Conservation (phyloP, 225 moss, liverwort and hornwort genomes). For the Pleurozium schreberi region DNA sequence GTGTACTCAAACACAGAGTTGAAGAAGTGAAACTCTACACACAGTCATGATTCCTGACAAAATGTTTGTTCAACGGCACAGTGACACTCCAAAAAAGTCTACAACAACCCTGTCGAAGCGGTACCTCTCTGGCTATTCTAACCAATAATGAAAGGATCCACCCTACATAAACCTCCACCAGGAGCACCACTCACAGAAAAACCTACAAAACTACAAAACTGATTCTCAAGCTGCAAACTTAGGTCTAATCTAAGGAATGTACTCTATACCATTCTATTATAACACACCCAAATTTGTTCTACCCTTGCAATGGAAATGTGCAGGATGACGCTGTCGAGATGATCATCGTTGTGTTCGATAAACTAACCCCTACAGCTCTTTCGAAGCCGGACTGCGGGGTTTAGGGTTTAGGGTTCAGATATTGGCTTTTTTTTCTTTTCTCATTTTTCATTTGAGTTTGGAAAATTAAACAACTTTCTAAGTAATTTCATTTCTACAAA, state of each 20-base stretch:
- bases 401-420: neutral
- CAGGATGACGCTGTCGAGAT: neutral
- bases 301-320: neutral
- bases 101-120: neutral
- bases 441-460: neutral
- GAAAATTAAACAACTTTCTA: accelerated
- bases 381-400: neutral
- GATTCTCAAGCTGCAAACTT: neutral
- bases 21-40: neutral
- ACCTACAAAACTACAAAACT: neutral
- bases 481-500: neutral
- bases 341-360: accelerated
- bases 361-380: neutral
- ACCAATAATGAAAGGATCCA: neutral
- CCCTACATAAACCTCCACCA: neutral
- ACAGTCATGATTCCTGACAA: neutral
- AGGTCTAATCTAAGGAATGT: too few species aligned
- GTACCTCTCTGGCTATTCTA: neutral
- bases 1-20: neutral
- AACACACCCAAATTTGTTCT: neutral
- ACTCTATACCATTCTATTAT: neutral
- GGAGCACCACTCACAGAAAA: neutral
- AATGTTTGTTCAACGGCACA: neutral
- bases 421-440: accelerated
- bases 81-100: neutral